Evolutionary conservation across 1,284 basidiomycete genomes (phyloP), one percentile per base, ranked within the genome.

Genomic region (Puccinia polysora): DNA sequence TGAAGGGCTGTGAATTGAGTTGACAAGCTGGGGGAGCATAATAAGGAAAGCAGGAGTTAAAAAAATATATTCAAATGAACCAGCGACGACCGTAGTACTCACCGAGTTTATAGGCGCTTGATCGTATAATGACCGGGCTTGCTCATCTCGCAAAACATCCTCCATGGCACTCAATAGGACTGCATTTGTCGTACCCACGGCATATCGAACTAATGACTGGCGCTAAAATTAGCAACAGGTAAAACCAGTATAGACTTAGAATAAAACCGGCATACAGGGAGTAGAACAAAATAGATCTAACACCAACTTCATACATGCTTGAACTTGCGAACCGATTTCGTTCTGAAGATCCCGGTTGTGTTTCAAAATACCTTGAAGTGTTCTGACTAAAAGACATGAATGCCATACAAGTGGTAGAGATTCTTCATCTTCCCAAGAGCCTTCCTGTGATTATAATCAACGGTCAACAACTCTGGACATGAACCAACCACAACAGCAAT

Each of bases 21-120:
- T 87, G 64, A 86, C 86, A 84, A 91, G 88, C 88, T 91, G 65
- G 7, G 38, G 62, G n/a, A n/a, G n/a, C n/a, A n/a, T n/a, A n/a
- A n/a, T n/a, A n/a, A n/a, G n/a, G n/a, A n/a, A n/a, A n/a, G n/a
- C n/a, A n/a, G n/a, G n/a, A n/a, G n/a, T n/a, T n/a, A n/a, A n/a
- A n/a, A n/a, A n/a, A n/a, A n/a, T n/a, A n/a, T n/a, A n/a, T n/a
- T n/a, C n/a, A n/a, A n/a, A n/a, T n/a, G n/a, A n/a, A n/a, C n/a
- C n/a, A n/a, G n/a, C n/a, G n/a, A n/a, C n/a, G n/a, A n/a, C n/a
- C 38, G 10, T 32, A 52, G 25, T 10, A 73, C 81, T 74, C 60
- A 87, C 88, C 78, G 86, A 86, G 0, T 85, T 80, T 40, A 93
- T 79, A 1, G 86, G 87, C 25, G 85, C 83, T 52, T 86, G 83